Evolutionary conservation across 345 rosid genomes (phyloP).

Genomic region (Eucalyptus sideroxylon): DNA sequence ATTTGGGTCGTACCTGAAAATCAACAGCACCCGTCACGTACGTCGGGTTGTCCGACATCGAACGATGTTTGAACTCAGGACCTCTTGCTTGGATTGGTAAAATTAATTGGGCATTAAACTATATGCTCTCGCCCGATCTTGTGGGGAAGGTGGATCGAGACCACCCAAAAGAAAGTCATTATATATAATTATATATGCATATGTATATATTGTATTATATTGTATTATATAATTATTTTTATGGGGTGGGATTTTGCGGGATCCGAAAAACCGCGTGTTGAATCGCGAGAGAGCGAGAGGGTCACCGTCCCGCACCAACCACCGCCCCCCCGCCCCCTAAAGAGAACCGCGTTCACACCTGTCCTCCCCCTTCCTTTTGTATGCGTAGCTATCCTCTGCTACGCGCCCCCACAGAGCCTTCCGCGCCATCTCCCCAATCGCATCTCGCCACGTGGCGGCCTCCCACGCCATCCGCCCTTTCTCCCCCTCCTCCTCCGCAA

Average conservation of each 20-base stretch:
- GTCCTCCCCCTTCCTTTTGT: not conserved
- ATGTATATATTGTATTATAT: no score
- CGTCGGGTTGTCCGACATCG: no score
- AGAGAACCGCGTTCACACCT: slow-evolving; percentile 22
- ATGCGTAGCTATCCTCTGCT: not conserved
- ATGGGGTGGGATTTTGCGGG: not conserved
- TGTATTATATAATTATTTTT: not conserved
- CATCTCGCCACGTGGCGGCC: not conserved
- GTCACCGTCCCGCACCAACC: slow-evolving; percentile 8
- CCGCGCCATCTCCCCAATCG: not conserved
- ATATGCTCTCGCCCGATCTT: no score
- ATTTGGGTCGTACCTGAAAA: fast-evolving
- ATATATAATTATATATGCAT: not conserved
- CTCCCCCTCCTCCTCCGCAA: not conserved
- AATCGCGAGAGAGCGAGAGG: not conserved
- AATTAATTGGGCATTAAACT: not conserved
- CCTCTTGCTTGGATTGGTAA: fast-evolving
- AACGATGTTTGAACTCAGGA: not conserved
- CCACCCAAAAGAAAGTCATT: not conserved
- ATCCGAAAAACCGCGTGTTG: not conserved
- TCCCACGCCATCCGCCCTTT: not conserved
- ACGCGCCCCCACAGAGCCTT: not conserved
- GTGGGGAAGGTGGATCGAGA: not conserved
- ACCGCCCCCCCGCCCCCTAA: slow-evolving; percentile 5
- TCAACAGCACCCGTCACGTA: not conserved